These are phyloP conservation scores for Mycena sanguinolenta DNA, from an alignment of 768 basidiomycete genomes.

Conservation along the genomic window DNA sequence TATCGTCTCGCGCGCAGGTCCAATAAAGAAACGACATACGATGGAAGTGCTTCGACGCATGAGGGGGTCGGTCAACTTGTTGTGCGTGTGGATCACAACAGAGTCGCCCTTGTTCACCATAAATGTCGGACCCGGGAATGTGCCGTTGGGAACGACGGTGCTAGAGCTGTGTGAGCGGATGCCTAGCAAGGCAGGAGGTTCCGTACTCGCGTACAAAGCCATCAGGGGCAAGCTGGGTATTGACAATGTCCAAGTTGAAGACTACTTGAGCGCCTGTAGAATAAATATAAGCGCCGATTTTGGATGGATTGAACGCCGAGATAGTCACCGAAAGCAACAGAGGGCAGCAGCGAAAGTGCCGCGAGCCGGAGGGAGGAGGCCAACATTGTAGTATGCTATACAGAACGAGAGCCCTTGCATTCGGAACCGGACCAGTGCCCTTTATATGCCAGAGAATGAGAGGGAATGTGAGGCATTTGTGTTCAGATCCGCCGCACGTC, in stretches of 20 bases:
- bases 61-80: constrained; percentile 42
- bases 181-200: neutral
- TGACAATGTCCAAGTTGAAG: constrained; percentile 38
- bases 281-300: too few species aligned
- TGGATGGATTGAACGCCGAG: too few species aligned
- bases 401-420: constrained; percentile 21
- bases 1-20: neutral
- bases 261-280: constrained; percentile 1
- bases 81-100: constrained; percentile 46
- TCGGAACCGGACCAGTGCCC: constrained; percentile 15
- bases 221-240: constrained; percentile 36
- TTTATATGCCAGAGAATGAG: constrained; percentile 15
- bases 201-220: constrained; percentile 36
- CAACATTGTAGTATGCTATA: constrained; percentile 24
- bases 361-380: constrained; percentile 31
- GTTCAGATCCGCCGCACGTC: neutral
- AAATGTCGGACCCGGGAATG: constrained; percentile 46
- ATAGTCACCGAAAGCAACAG: constrained; percentile 5
- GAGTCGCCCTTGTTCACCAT: constrained; percentile 42
- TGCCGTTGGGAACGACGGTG: constrained; percentile 45
- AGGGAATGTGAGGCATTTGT: constrained; percentile 23
- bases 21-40: constrained; percentile 32
- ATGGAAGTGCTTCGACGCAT: constrained; percentile 51
- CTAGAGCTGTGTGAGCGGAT: constrained; percentile 25
- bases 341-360: constrained; percentile 29